Base-by-base conservation (phyloP, 495 filamentous ascomycete species). In the Penicillium cosmopolitanum region DNA sequence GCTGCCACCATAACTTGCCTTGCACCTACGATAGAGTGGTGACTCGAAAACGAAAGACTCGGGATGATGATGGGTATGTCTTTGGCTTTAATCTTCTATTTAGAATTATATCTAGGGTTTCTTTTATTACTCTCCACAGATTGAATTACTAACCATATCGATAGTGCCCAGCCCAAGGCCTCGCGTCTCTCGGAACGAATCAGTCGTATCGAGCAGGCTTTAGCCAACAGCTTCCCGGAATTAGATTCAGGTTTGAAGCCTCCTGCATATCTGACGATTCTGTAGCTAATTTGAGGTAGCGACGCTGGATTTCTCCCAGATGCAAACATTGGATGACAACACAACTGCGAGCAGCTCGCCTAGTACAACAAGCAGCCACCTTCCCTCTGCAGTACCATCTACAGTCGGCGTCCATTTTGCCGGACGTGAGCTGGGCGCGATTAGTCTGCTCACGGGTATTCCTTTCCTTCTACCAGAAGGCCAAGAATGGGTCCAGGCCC, bases 321-420 rank as follows among this genome's bases (percentile, higher is more conserved):
- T 62, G 19, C 59, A 53, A 28, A 51, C 43, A 28, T 5, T 19
- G 10, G 55, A 56, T 42, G 55, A 15, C 28, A 51, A 25, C 34
- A 48, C 56, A n/a, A 68, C 62, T 25, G 51, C 61, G 8, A 57
- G 63, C 47, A 68, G 33, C 40, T 69, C 68, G 2, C 68, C 66
- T 15, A 57, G 55, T 46, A 59, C 25, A 33, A 16, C 43, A 11
- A 60, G 44, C 51, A 55, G 44, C 34, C 52, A 47, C 5, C 66
- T 69, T 8, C 18, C 18, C 2, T 57, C 62, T 1, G 56, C 63
- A 15, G 56, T 66, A 11, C 64, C 74, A 15, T 71, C 70, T 3
- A 72, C 76, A 44, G 70, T 73, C 21, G 75, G 76, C 6, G 72
- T 82, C 8, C 79, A 82, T 55, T 82, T 82, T 53, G 80, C 81